Evolutionary conservation across 1,284 basidiomycete genomes (phyloP), one percentile per base, ranked within the genome.

Genomic region (Ustilago loliicola): DNA sequence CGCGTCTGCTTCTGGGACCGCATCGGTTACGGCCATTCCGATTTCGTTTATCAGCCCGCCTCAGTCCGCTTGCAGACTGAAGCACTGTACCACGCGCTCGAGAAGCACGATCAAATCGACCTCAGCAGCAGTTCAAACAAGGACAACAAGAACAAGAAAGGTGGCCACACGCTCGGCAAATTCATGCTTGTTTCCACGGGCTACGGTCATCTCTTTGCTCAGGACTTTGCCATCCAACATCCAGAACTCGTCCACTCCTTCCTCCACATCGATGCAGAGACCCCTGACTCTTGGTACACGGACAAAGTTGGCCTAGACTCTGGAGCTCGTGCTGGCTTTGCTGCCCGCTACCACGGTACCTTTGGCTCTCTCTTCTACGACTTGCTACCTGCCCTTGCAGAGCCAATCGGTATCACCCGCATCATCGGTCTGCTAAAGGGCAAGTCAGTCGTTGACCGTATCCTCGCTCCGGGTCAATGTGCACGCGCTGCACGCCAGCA

Each of bases 111-210:
- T 19, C 50, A 70, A 32, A 17, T 70, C 45, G 67, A 75, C 27
- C 57, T 58, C 34, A 27, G 45, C 52, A n/a, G 10, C 40, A 55
- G n/a, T 9, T 48, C 47, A 6, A 30, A 53, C 17, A 19, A 38
- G 1, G 47, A 19, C 30, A 50, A 34, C n/a, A 50, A 55, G 15
- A 57, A 57, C 27, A 65, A 73, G 17, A 61, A 68, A 29, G 66
- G 54, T 23, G 54, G 50, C 19, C 45, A 57, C 38, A 38, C 52
- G 23, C 56, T 69, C 5, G 66, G 72, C 51, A 79, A 71, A 13
- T 81, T 81, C 56, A 76, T 81, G 72, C 61, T 82, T 19, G 71
- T 82, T 17, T 76, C 79, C 10, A 77, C 76, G 1, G 78, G 78
- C 4, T 80, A 77, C 40, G 80, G 80, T 21, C 59, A 72, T 34